phyloP scores from a whole-genome alignment of 2,329 filamentous ascomycete species.

The Geosmithia putterillii region DNA sequence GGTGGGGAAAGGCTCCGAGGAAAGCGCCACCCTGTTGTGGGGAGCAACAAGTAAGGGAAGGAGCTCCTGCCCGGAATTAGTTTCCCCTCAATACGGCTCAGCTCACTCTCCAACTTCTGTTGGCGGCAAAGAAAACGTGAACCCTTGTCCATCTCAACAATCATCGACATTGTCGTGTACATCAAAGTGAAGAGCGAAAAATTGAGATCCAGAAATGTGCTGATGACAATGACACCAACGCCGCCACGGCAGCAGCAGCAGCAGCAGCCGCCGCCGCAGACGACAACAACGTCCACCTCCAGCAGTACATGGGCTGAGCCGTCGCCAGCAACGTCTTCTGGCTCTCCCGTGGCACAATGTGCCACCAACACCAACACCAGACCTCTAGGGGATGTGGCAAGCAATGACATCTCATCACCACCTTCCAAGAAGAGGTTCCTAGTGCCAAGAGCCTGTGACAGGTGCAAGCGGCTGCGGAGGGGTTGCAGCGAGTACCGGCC shows the following conservation, averaged over 20 bases:
- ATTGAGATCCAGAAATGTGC: not conserved
- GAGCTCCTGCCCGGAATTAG: not conserved
- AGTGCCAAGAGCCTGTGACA: conserved; percentile 28
- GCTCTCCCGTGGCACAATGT: not conserved
- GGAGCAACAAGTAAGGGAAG: too few species aligned
- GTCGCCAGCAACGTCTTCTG: not conserved
- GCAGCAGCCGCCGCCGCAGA: too few species aligned
- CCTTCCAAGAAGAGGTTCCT: conserved; percentile 20
- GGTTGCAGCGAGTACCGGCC: conserved; percentile 31
- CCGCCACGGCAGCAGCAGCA: not conserved
- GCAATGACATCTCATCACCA: not conserved
- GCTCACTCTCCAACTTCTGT: not conserved
- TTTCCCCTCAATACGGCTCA: not conserved
- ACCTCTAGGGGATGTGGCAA: not conserved
- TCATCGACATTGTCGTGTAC: too few species aligned
- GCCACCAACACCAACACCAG: not conserved
- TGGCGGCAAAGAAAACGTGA: too few species aligned
- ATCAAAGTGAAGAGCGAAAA: not conserved
- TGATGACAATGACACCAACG: not conserved
- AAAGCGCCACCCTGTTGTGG: not conserved
- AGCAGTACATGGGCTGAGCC: not conserved
- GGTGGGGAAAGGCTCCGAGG: not conserved
- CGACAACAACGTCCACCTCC: not conserved
- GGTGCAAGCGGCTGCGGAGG: conserved; percentile 28
- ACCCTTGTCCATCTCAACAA: too few species aligned